These are phyloP conservation scores for Penicillium herquei DNA, from an alignment of 495 filamentous ascomycete species.

Conservation along the genomic window DNA sequence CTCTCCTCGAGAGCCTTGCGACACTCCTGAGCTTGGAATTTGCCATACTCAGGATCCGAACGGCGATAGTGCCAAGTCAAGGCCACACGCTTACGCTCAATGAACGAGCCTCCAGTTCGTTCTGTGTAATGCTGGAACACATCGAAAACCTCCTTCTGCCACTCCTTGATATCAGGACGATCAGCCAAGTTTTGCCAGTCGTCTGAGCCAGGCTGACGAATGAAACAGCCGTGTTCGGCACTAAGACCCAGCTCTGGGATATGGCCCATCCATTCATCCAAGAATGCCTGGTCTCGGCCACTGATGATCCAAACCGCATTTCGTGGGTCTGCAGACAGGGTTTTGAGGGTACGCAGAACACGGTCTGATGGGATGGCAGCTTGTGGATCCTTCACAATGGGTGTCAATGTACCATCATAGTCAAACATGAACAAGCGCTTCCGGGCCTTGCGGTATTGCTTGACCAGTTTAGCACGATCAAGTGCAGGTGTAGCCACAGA, in stretches of 20 bases:
- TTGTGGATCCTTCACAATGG: slow-evolving; percentile 85
- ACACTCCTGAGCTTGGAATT: slow-evolving; percentile 72
- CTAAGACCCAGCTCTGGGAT: slow-evolving; percentile 82
- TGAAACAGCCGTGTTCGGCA: slow-evolving; percentile 94
- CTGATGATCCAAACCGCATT: slow-evolving; percentile 99
- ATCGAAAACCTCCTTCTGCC: slow-evolving; percentile 78
- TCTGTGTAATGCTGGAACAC: slow-evolving; percentile 84
- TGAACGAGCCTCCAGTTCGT: slow-evolving; percentile 81
- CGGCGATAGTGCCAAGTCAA: slow-evolving; percentile 96
- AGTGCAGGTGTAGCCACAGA: slow-evolving; percentile 76
- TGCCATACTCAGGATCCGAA: slow-evolving; percentile 78
- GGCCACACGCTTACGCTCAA: slow-evolving; percentile 88
- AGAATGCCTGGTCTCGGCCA: slow-evolving; percentile 84
- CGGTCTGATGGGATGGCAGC: slow-evolving; percentile 83
- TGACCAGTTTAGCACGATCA: slow-evolving; percentile 66
- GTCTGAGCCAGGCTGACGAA: slow-evolving; percentile 67
- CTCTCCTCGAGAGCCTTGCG: slow-evolving; percentile 71
- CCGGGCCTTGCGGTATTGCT: slow-evolving; percentile 65
- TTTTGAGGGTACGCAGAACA: slow-evolving; percentile 73
- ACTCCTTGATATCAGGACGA: slow-evolving; percentile 72
- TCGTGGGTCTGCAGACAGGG: slow-evolving; percentile 70
- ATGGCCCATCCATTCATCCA: slow-evolving; percentile 83
- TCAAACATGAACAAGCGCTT: slow-evolving; percentile 95
- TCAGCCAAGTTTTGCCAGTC: slow-evolving; percentile 87
- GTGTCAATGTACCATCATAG: slow-evolving; percentile 97